phyloP scores from a whole-genome alignment of 169 alveolate genomes.

The Eimeria acervulina region DNA sequence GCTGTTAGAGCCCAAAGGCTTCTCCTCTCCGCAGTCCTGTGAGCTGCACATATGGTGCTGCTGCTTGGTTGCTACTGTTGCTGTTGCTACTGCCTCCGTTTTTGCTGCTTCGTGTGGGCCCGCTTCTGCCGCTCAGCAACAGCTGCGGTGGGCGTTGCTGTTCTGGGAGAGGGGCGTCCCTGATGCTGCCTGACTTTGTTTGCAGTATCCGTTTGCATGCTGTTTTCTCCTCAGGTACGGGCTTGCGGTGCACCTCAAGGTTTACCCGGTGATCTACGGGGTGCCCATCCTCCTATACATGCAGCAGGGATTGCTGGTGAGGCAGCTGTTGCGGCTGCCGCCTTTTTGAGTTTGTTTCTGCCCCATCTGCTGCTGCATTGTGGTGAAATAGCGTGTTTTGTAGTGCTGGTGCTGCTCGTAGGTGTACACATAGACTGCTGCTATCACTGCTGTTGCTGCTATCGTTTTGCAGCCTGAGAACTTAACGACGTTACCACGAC shows the following conservation, averaged over 20 bases:
- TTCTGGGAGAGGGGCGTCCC: neutral
- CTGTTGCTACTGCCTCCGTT: neutral
- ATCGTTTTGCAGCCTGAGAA: slow-evolving; percentile 27
- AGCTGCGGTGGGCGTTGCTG: no score
- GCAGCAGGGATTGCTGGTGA: slow-evolving; percentile 47
- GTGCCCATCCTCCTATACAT: slow-evolving; percentile 90
- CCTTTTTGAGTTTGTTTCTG: neutral
- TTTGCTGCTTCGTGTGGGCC: slow-evolving; percentile 3
- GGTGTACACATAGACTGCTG: neutral
- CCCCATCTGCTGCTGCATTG: slow-evolving; percentile 82
- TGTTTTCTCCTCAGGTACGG: slow-evolving; percentile 94
- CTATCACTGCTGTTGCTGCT: neutral
- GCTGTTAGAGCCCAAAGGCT: slow-evolving; percentile 47
- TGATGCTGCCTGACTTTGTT: slow-evolving; percentile 7
- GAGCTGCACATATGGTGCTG: neutral
- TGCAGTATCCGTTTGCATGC: slow-evolving; percentile 39
- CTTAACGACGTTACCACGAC: neutral
- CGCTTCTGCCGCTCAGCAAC: no score
- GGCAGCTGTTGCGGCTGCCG: slow-evolving; percentile 17
- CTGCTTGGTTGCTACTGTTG: neutral
- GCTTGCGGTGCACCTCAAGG: slow-evolving; percentile 96
- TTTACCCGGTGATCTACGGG: slow-evolving; percentile 98
- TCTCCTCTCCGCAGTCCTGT: slow-evolving; percentile 44
- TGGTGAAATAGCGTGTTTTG: neutral
- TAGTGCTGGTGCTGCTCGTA: neutral